Evolutionary conservation across 2,329 filamentous ascomycete species (phyloP), one percentile per base, ranked within the genome.

Genomic region (Penicillium paneum): DNA sequence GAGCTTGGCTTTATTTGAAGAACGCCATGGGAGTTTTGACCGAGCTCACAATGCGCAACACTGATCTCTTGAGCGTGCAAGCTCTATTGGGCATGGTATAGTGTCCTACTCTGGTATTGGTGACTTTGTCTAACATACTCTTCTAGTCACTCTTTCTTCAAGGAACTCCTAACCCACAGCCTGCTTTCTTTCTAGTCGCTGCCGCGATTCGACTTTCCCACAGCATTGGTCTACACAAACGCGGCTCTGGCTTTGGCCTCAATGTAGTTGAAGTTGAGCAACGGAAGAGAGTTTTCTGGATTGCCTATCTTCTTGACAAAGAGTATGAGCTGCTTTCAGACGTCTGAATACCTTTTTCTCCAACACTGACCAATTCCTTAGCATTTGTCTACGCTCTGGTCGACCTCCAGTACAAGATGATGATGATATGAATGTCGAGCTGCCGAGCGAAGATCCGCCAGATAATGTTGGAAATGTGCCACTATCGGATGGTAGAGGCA

Each of bases 381-480:
- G 80, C 65, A 85, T 89, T 34, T 89, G 86, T 64, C 75, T 90
- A 38, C 82, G 87, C 34, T 88, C 86, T n/a, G 87, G 87, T 41
- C 78, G 87, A 56, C 87, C 87, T 15, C 86, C 86, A 3, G 83
- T 85, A 5, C 87, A 89, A 69, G 86, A 90, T 64, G 87, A 90
- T 56, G 87, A 90, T 64, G 87, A 90, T 63, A 96, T 97, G 90
- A 97, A 97, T 65, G 92, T 97, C 13, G 93, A 97, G 42, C 80
- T 99, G 40, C 94, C 94, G 0, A 93, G 91, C 61, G 90, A 92
- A 56, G 87, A 97, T 56, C 94, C 94, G 0, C 83, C 83, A 3
- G 94, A 99, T 69, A 94, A 95, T 59, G 91, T 97, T 58, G 94
- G 94, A 56, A 96, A 96, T 68, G 95, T 99, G 39, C 91, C 92